Evolutionary conservation across 2,329 filamentous ascomycete genomes (phyloP), one percentile per base, ranked within the genome.

Genomic region (Clarireedia monteithiana): DNA sequence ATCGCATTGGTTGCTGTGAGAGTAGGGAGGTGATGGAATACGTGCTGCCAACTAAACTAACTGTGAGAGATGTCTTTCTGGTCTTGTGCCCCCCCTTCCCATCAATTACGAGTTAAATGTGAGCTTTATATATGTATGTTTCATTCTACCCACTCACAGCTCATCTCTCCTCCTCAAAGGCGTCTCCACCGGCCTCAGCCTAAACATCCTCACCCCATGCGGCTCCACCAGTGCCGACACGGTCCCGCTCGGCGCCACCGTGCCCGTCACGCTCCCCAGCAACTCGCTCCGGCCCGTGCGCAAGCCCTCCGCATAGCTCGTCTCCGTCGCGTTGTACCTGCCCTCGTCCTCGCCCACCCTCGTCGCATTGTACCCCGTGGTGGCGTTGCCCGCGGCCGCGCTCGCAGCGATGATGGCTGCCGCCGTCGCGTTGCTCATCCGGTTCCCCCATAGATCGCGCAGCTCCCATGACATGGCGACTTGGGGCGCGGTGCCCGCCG

Each of bases 381-480:
- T 70, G 4, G 58, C 60, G 42, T 69, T 69, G 2, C 66, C 67
- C 20, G 64, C 60, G 5, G 67, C 66, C 10, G 67, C 66, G 2
- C 67, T 72, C 0, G 73, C 73, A 50, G 73, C 69, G 12, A 81
- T 69, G 30, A 81, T 71, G 0, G 69, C 66, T 24, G 64, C 63
- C 0, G 77, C 77, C 40, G 73, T 72, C 2, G 67, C 70, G 47
- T 74, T 69, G 20, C 66, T 69, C 77, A 83, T 80, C n/a, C 79
- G 70, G 58, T 76, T 75, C 4, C 73, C 77, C 79, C 79, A 82
- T 1, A 82, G 68, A 63, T 82, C 78, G 48, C 75, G 75, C 5
- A 82, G 68, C 58, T 80, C 77, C 77, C 77, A 82, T 0, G 67
- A 68, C 59, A 73, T 66, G 24, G 69, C 63, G 0, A 74, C 65